Conservation (phyloP, 2,329 filamentous ascomycete species). For the Hypoxylon sp. region DNA sequence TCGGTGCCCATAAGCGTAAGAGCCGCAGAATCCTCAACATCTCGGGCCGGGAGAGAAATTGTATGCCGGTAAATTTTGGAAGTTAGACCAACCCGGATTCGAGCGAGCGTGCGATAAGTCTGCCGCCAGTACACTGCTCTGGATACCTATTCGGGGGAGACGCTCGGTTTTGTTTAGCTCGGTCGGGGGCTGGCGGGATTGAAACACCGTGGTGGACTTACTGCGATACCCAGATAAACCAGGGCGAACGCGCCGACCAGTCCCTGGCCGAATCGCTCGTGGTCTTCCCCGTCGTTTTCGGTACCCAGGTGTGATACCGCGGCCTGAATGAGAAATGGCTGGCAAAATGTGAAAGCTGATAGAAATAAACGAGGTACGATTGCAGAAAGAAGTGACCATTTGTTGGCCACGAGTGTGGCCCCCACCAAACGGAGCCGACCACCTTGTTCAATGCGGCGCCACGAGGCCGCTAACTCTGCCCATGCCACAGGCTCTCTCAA, state of each 20-base stretch:
- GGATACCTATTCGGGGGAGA: no score
- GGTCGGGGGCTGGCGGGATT: no score
- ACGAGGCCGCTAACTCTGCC: background rate
- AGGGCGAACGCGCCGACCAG: background rate
- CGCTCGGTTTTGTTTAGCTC: no score
- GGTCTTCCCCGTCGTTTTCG: no score
- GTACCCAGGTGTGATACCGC: background rate
- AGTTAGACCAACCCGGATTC: background rate
- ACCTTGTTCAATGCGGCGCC: slow-evolving; percentile 11
- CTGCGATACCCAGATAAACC: background rate
- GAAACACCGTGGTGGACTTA: no score
- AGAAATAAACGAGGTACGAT: slow-evolving; percentile 1
- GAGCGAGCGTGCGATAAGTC: background rate
- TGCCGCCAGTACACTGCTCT: no score
- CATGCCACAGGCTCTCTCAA: background rate
- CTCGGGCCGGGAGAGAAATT: background rate
- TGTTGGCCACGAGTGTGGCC: background rate
- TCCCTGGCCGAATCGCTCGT: background rate
- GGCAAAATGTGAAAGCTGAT: slow-evolving; percentile 5
- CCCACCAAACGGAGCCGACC: background rate
- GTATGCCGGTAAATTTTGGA: background rate
- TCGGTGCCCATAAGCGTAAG: slow-evolving; percentile 11
- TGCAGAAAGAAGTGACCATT: background rate
- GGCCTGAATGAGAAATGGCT: slow-evolving; percentile 5
- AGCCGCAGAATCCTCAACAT: background rate